Base-by-base conservation (phyloP, 139 green algal species). In the Asterochloris erici region DNA sequence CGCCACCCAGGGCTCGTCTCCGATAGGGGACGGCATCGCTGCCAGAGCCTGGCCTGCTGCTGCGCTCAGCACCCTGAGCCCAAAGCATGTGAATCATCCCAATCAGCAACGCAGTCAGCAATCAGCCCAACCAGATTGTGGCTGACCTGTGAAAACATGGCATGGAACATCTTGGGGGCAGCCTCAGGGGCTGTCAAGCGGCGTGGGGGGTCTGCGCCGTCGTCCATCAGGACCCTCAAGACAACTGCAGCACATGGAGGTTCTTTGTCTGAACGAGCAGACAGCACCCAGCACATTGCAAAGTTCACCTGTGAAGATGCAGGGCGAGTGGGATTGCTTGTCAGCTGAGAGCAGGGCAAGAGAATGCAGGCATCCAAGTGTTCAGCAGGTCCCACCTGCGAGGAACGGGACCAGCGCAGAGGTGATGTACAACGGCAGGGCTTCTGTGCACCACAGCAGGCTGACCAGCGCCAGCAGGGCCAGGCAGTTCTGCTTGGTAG, bases 341-440 rank as follows among this genome's bases (percentile, higher is more conserved):
- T 9, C 70, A 76, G n/a, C 16, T 76, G 70, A 76, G 70, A 54
- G 23, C 14, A 54, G 16, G 70, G 16, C 70, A 61, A 24, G n/a
- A 2, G 0, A 12, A 9, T 11, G n/a, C 12, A n/a, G 38, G 29
- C n/a, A 11, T 63, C 24, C n/a, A 27, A 79, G 74, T 24, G 74
- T n/a, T n/a, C n/a, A 66, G 74, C 29, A n/a, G n/a, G 27, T 60
- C 29, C 27, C 27, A 79, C 74, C 74, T 79, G 86, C 84, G 16
- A 92, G 82, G 19, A 89, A 74, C 14, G 91, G 90, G 26, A 95
- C 87, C 16, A 91, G 79, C 88, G 94, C 93, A 73, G 85, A 88
- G 0, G 92, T 95, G 38, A 92, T 89, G 73, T 91, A 94, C n/a
- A 95, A 85, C 0, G 92, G 92, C 23, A 95, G 75, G 0, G 92